Evolutionary conservation across 2,329 filamentous ascomycete genomes (phyloP).

Genomic region (Colletotrichum scovillei): DNA sequence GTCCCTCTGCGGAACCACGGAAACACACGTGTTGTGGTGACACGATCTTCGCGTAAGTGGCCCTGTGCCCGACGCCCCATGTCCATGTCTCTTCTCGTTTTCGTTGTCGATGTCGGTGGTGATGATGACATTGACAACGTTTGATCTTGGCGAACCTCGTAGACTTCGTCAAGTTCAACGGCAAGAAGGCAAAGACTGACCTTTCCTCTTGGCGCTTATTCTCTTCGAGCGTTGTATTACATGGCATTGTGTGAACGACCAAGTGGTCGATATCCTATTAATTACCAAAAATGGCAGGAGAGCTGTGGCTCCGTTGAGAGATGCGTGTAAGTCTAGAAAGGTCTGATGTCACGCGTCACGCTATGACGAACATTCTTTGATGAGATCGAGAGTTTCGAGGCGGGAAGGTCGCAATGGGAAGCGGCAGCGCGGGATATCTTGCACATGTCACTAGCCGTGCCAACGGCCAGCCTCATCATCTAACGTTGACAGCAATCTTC

Average conservation of each 20-base stretch:
- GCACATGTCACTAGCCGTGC: background rate
- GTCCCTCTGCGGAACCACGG: too few relatives aligned
- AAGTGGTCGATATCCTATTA: too few relatives aligned
- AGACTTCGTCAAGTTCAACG: background rate
- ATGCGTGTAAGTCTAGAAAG: too few relatives aligned
- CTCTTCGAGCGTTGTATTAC: background rate
- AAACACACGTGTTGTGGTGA: background rate
- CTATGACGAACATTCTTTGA: too few relatives aligned
- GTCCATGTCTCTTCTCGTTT: background rate
- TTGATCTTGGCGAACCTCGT: background rate
- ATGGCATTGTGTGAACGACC: background rate
- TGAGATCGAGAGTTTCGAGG: background rate
- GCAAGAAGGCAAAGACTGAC: too few relatives aligned
- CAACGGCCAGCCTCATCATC: too few relatives aligned
- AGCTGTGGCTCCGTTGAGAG: too few relatives aligned
- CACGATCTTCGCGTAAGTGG: background rate
- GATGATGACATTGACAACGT: background rate
- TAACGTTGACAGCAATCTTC: too few relatives aligned
- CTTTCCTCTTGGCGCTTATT: background rate
- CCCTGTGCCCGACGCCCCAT: background rate
- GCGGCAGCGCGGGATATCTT: background rate
- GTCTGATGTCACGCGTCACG: background rate
- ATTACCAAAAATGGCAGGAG: too few relatives aligned
- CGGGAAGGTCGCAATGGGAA: slow-evolving; percentile 17
- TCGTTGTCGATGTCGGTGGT: background rate